A percentile compares a stretch with the other conserved stretches of the same genome.
phyloP scores from a whole-genome alignment of 306 rosid species.

The Morella rubra region DNA sequence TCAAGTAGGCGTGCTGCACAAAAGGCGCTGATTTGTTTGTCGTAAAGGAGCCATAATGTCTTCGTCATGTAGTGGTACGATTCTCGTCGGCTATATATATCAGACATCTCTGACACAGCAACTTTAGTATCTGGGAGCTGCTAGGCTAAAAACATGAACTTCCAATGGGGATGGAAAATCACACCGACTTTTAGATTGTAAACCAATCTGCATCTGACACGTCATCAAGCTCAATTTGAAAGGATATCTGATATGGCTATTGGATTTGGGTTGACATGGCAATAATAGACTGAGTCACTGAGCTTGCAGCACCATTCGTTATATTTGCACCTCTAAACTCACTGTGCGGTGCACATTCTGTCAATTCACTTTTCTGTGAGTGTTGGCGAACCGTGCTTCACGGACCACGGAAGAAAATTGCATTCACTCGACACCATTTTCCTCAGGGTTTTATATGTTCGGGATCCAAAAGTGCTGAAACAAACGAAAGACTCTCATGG shows the following conservation, averaged over 20 bases:
- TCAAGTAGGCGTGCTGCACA: neutral
- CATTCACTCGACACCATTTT: conserved; percentile 2
- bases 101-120: no score
- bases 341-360: neutral
- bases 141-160: neutral
- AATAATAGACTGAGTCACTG: neutral
- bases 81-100: no score
- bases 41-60: neutral
- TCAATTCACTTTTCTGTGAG: conserved; percentile 2
- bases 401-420: conserved; percentile 26
- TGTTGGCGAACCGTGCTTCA: neutral
- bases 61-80: neutral
- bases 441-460: no score
- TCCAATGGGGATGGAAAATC: no score
- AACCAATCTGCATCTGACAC: conserved; percentile 20
- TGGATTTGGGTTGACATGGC: conserved; percentile 1
- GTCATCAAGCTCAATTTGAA: conserved; percentile 26
- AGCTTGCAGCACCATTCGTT: neutral
- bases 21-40: neutral
- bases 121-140: no score
- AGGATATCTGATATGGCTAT: conserved; percentile 20
- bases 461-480: no score
- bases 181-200: neutral
- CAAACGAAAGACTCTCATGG: no score
- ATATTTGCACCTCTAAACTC: neutral